Base-by-base conservation (phyloP, 2,329 filamentous ascomycete genomes). In the Graphium sp. region DNA sequence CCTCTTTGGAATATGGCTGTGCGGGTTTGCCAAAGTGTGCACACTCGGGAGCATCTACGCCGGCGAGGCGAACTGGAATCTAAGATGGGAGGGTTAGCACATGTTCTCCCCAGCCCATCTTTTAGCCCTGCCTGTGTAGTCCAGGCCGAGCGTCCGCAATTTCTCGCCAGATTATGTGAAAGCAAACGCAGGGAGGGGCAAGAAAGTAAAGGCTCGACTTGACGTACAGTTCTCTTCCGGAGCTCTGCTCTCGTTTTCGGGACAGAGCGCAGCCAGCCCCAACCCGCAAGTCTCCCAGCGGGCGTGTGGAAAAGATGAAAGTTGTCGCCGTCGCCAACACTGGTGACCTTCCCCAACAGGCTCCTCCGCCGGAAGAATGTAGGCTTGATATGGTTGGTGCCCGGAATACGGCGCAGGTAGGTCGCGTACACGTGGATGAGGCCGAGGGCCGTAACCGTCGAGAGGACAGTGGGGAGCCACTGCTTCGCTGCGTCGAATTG, bases 221-320 rank as follows among this genome's bases (percentile, higher is more conserved):
- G 18, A 52, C 64, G 26, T 61, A 91, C 83, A 34, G 85, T 94
- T 39, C 77, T 73, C 34, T 76, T 73, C 45, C 69, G 81, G 35
- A 93, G 53, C 18, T 72, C 66, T 33, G 74, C 68, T 45, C 66
- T 76, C 32, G 64, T 69, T 9, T 56, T 62, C 2, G 84, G 85
- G 6, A 93, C 64, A 33, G 55, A 74, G 43, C 83, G 75, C 37
- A 89, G 45, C 83, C 82, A 92, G n/a, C 79, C 84, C 89, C 89
- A 98, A 30, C 89, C 89, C 8, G 77, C 66, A 29, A 85, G 51
- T 38, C 74, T 66, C 8, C 89, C 89, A n/a, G 87, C 87, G 0
- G 89, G 89, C 0, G 84, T 95, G 50, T 98, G 89, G 48, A 78
- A 98, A 26, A 98, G 50, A 40, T 89, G 78, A 49, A 98, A 94